Evolutionary conservation across 192 early-diverging fungal genomes (phyloP).

Genomic region (Piromyces finnis): DNA sequence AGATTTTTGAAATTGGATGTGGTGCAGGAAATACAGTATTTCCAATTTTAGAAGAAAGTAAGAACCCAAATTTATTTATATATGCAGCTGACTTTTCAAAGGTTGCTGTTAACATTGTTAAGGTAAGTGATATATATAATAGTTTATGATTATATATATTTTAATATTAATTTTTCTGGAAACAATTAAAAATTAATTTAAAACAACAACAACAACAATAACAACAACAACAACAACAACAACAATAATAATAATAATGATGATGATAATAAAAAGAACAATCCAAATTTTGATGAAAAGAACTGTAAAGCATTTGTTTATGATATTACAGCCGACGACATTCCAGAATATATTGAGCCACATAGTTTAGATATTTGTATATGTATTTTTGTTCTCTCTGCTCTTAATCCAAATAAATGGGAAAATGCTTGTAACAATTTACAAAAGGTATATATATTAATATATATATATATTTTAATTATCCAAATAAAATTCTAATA

Average conservation of each 20-base stretch:
- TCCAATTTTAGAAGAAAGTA: constrained; percentile 60
- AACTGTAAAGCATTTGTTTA: constrained; percentile 84
- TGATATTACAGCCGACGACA: constrained; percentile 59
- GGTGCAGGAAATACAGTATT: constrained; percentile 94
- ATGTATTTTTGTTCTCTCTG: constrained; percentile 90
- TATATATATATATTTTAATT: neutral
- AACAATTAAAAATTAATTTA: no score
- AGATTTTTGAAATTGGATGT: constrained; percentile 87
- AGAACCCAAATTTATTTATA: constrained; percentile 54
- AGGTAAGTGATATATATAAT: constrained; percentile 19
- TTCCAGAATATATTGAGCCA: constrained; percentile 55
- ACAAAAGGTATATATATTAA: constrained; percentile 26
- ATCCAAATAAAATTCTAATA: no score
- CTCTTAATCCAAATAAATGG: constrained; percentile 75
- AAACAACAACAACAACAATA: no score
- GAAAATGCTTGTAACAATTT: constrained; percentile 63
- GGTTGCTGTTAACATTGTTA: constrained; percentile 83
- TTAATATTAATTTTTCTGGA: no score
- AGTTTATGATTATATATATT: no score
- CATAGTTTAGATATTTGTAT: constrained; percentile 76
- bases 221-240: no score
- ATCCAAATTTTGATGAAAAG: constrained; percentile 37
- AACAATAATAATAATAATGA: no score
- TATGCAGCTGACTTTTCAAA: constrained; percentile 86
- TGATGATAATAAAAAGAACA: constrained; percentile 9